phyloP scores from a whole-genome alignment of 1,284 basidiomycete species.

The Cryptococcus neoformans region DNA sequence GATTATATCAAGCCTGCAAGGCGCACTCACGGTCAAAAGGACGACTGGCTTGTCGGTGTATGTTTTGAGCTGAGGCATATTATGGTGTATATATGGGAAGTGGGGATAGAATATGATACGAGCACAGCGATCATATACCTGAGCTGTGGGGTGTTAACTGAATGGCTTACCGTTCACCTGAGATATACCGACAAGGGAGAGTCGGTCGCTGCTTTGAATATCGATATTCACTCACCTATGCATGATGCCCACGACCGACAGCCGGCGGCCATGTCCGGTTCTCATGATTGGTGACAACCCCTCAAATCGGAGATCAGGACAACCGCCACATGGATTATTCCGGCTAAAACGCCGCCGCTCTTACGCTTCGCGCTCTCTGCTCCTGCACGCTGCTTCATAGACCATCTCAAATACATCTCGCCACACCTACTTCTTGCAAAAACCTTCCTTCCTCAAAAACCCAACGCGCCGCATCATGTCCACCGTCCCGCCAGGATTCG shows the following conservation, averaged over 20 bases:
- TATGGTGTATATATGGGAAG: background rate
- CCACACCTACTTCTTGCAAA: slow-evolving; percentile 3
- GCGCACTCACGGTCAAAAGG: slow-evolving; percentile 36
- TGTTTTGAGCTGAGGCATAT: slow-evolving; percentile 28
- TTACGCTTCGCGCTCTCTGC: background rate
- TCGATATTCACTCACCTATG: no score
- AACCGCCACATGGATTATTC: background rate
- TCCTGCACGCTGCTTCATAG: background rate
- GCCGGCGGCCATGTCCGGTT: no score
- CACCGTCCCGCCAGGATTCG: slow-evolving; percentile 45
- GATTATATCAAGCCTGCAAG: no score
- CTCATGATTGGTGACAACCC: no score
- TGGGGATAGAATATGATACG: background rate
- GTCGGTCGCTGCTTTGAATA: no score
- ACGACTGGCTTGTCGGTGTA: slow-evolving; percentile 39
- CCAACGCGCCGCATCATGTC: slow-evolving; percentile 31
- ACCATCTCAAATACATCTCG: background rate
- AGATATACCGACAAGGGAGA: no score
- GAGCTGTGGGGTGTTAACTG: no score
- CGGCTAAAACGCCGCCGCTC: background rate
- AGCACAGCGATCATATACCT: background rate
- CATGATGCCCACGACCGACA: no score
- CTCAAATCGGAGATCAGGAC: no score
- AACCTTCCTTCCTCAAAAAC: background rate
- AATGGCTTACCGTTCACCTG: no score